Conservation (phyloP, 1,139 yeast genomes). For the Cylindricascospora bacillispora region DNA sequence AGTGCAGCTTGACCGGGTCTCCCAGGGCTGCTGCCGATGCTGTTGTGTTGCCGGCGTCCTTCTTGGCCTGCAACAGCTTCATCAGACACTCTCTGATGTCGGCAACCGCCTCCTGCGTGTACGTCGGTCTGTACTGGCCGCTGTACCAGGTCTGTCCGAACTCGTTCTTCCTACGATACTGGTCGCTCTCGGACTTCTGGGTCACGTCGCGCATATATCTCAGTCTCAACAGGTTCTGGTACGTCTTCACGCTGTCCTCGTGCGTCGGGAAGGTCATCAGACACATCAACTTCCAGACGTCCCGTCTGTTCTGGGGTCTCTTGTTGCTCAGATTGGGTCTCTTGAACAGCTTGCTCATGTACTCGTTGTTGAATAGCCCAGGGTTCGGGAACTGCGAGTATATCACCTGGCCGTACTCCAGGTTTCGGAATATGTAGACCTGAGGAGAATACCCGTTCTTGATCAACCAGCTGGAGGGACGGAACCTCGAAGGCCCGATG, state of each 20-base stretch:
- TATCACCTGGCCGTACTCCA: conserved; percentile 79
- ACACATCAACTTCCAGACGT: conserved; percentile 85
- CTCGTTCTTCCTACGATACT: conserved; percentile 57
- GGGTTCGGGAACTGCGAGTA: conserved; percentile 71
- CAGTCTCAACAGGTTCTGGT: conserved; percentile 60
- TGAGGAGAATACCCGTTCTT: conserved; percentile 60
- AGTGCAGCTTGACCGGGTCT: conserved; percentile 30
- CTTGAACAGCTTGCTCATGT: conserved; percentile 57
- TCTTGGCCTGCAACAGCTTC: background rate
- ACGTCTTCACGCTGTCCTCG: conserved; percentile 60
- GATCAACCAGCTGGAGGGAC: conserved; percentile 38
- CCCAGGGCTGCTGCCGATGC: too few relatives aligned
- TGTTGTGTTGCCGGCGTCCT: conserved; percentile 3
- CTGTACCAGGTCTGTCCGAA: conserved; percentile 78
- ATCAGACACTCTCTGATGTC: conserved; percentile 64
- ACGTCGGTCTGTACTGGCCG: conserved; percentile 82
- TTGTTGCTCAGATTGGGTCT: conserved; percentile 86
- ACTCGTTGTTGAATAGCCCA: conserved; percentile 35
- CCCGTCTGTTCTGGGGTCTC: conserved; percentile 64
- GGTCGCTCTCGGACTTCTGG: conserved; percentile 47
- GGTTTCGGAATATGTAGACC: conserved; percentile 68
- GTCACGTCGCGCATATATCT: conserved; percentile 58
- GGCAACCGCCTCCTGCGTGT: conserved; percentile 84
- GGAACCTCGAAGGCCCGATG: conserved; percentile 23
- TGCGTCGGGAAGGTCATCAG: conserved; percentile 60